Percentiles rank a stretch among this genome's conserved stretches.
These are phyloP conservation scores for Plasmodium blacklocki DNA, from an alignment of 169 alveolate species.

Conservation along the genomic window DNA sequence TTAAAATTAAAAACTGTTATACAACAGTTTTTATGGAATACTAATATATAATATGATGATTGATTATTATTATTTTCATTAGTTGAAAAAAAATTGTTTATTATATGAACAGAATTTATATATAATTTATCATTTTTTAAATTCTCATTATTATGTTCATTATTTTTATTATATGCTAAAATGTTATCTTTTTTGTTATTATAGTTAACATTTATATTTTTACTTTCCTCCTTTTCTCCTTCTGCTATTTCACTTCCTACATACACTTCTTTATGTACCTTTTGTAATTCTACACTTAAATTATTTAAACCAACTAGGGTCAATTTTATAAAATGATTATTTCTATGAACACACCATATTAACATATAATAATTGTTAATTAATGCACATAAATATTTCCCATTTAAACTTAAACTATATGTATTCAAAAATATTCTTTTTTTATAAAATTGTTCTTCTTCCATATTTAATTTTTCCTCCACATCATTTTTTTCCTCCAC, in stretches of 20 bases:
- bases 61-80: slow-evolving; percentile 10
- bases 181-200: neutral
- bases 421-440: slow-evolving; percentile 25
- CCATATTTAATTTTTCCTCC: neutral
- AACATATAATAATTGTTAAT: slow-evolving; percentile 30
- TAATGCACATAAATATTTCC: slow-evolving; percentile 46
- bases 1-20: slow-evolving; percentile 63
- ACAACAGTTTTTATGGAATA: slow-evolving; percentile 56
- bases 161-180: neutral
- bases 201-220: too few species aligned
- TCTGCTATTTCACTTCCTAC: neutral
- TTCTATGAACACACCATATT: slow-evolving; percentile 27
- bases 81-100: slow-evolving; percentile 19
- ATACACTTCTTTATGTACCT: neutral
- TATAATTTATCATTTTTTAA: slow-evolving; percentile 3
- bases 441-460: neutral
- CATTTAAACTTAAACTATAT: slow-evolving; percentile 45
- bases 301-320: slow-evolving; percentile 44
- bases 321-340: neutral
- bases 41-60: slow-evolving; percentile 25
- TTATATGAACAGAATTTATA: slow-evolving; percentile 42
- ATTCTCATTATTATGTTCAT: too few species aligned
- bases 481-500: too few species aligned
- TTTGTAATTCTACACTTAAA: slow-evolving; percentile 14
- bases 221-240: neutral